Conservation (phyloP, 768 basidiomycete genomes). For the Lentinula aciculospora region DNA sequence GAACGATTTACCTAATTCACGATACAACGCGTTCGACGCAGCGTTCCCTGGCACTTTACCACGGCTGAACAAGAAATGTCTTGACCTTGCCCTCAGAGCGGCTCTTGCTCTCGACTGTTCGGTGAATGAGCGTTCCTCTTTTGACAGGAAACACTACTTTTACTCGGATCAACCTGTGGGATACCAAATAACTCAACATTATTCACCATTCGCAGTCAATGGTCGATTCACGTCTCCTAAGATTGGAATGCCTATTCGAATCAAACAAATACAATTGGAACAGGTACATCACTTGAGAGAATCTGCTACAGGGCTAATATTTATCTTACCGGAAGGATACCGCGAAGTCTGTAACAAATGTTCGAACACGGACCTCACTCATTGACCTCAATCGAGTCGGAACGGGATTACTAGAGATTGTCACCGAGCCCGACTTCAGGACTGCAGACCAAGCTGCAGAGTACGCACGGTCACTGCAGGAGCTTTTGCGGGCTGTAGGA, state of each 20-base stretch:
- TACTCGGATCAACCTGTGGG: constrained; percentile 92
- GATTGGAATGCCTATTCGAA: constrained; percentile 50
- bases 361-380: constrained; percentile 42
- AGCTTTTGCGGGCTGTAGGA: constrained; percentile 74
- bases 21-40: constrained; percentile 76
- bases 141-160: constrained; percentile 98
- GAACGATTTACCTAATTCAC: constrained; percentile 61
- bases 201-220: constrained; percentile 63
- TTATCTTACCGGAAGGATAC: constrained; percentile 60
- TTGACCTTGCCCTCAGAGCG: constrained; percentile 75
- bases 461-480: constrained; percentile 81
- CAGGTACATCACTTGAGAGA: constrained; percentile 50
- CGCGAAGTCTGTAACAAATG: constrained; percentile 71
- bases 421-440: constrained; percentile 90
- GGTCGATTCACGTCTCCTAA: constrained; percentile 51
- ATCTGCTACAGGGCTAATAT: constrained; percentile 1
- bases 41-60: constrained; percentile 93
- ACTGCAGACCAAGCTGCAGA: constrained; percentile 87
- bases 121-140: constrained; percentile 69
- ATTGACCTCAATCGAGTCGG: constrained; percentile 94
- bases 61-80: constrained; percentile 58
- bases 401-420: constrained; percentile 89
- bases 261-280: constrained; percentile 93
- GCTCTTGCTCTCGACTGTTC: constrained; percentile 69
- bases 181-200: constrained; percentile 97